A percentile compares a stretch with the other conserved stretches of the same genome.
These are phyloP conservation scores for Metschnikowia gelsemii DNA, from an alignment of 805 yeast genomes.

Conservation along the genomic window DNA sequence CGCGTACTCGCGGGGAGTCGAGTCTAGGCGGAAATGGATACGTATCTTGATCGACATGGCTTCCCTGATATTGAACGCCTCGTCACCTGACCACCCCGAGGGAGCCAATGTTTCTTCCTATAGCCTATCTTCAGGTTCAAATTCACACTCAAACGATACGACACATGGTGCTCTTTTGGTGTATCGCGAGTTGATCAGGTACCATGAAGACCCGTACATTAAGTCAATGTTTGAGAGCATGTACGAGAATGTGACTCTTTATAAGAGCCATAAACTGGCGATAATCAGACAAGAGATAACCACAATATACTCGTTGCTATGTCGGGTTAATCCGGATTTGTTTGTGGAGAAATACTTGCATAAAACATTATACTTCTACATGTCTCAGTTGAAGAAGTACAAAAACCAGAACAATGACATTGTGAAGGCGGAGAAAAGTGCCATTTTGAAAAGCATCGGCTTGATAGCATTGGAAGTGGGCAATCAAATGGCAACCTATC, in stretches of 20 bases:
- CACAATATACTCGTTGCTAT: conserved; percentile 76
- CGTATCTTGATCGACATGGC: conserved; percentile 67
- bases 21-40: conserved; percentile 73
- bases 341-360: conserved; percentile 83
- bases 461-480: conserved; percentile 78
- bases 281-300: conserved; percentile 84
- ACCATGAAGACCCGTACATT: conserved; percentile 69
- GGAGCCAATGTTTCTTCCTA: conserved; percentile 9
- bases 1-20: conserved; percentile 73
- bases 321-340: conserved; percentile 68
- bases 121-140: conserved; percentile 11
- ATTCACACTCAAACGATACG: conserved; percentile 50
- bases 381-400: conserved; percentile 72
- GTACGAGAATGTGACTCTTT: conserved; percentile 68
- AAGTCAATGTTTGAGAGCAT: conserved; percentile 71
- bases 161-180: conserved; percentile 87
- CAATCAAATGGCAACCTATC: conserved; percentile 79
- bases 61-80: conserved; percentile 49
- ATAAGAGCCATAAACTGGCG: conserved; percentile 73
- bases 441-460: conserved; percentile 80
- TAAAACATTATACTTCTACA: conserved; percentile 70
- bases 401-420: conserved; percentile 42
- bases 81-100: conserved; percentile 13
- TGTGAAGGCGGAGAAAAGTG: conserved; percentile 59
- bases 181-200: conserved; percentile 69